Evolutionary conservation across 2,329 filamentous ascomycete species (phyloP).

Genomic region (Colletotrichum eremochloae): DNA sequence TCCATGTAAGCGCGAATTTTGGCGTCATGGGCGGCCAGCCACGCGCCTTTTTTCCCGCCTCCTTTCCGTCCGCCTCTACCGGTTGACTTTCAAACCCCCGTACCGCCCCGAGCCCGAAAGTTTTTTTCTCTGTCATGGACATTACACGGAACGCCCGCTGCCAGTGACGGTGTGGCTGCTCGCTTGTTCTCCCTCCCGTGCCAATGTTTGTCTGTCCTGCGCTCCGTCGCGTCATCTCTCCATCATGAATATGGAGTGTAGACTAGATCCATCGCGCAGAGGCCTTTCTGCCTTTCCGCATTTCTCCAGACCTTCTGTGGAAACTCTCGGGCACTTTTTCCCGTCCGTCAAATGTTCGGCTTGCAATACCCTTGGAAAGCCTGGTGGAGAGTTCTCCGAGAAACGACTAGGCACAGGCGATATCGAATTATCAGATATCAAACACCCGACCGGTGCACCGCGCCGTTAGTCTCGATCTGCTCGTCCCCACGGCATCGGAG

Average conservation of each 20-base stretch:
- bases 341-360: background rate
- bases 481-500: constrained; percentile 11
- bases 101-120: constrained; percentile 13
- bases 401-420: background rate
- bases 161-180: constrained; percentile 17
- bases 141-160: background rate
- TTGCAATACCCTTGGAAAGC: background rate
- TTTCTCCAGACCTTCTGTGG: background rate
- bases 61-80: constrained; percentile 22
- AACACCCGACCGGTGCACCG: constrained; percentile 1
- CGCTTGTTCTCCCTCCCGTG: background rate
- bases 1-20: constrained; percentile 2
- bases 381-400: background rate
- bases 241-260: background rate
- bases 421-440: background rate
- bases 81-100: background rate
- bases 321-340: background rate
- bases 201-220: background rate
- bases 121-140: background rate
- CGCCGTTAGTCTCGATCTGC: constrained; percentile 32
- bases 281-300: background rate
- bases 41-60: constrained; percentile 24
- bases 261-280: background rate
- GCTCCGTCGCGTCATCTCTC: background rate
- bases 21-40: constrained; percentile 34